phyloP scores from a whole-genome alignment of 139 green algal species.

The Tetradesmus obliquus region DNA sequence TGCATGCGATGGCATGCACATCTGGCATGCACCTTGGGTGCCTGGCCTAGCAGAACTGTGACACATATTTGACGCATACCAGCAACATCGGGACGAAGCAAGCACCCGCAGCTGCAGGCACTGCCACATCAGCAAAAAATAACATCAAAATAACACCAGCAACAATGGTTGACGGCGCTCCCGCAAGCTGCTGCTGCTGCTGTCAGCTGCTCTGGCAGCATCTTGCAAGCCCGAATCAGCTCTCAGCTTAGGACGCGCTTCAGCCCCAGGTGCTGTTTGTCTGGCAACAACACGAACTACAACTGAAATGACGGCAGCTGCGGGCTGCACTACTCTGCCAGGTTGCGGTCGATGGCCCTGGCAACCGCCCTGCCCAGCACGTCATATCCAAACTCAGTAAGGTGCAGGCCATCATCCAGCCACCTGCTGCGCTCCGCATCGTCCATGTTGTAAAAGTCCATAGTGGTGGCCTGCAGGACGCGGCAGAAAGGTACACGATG shows the following conservation, averaged over 20 bases:
- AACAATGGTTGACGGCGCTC: too few relatives aligned
- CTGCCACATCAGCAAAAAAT: too few relatives aligned
- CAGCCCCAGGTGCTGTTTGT: too few relatives aligned
- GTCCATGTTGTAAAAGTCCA: constrained; percentile 44
- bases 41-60: too few relatives aligned
- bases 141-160: too few relatives aligned
- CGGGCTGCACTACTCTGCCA: background rate
- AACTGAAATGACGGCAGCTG: too few relatives aligned
- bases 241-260: too few relatives aligned
- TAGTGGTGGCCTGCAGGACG: background rate
- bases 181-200: background rate
- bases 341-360: background rate
- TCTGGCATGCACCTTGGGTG: too few relatives aligned
- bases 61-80: background rate
- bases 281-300: background rate
- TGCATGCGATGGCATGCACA: background rate
- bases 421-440: background rate
- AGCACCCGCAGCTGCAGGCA: too few relatives aligned
- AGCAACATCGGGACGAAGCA: background rate
- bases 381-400: constrained; percentile 23
- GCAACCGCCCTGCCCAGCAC: constrained; percentile 3
- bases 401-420: constrained; percentile 47
- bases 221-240: too few relatives aligned
- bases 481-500: background rate
- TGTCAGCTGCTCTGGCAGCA: background rate